These are phyloP conservation scores for Pythium aquatile DNA, from an alignment of 352 stramenopile species.

Conservation along the genomic window DNA sequence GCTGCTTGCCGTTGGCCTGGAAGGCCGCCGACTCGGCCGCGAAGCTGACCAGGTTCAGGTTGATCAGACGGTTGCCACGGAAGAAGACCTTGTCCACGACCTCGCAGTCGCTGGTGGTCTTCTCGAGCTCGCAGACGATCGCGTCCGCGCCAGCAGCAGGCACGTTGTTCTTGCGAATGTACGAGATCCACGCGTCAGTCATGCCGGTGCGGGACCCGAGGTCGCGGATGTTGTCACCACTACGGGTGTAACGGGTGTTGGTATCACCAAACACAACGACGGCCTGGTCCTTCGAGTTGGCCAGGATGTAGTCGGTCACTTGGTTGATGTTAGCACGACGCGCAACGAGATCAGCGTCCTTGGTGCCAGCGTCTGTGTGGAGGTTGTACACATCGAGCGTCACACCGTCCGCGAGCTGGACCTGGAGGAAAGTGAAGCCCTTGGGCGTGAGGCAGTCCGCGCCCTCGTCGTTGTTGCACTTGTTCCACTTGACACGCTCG, in stretches of 20 bases:
- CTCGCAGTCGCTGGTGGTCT: constrained; percentile 44
- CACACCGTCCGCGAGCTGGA: constrained; percentile 44
- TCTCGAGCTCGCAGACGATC: constrained; percentile 33
- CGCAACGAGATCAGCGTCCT: constrained; percentile 31
- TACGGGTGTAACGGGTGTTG: constrained; percentile 53
- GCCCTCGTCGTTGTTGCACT: constrained; percentile 44
- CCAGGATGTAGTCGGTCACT: constrained; percentile 39
- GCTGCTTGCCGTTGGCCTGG: constrained; percentile 29
- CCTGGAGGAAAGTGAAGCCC: constrained; percentile 44
- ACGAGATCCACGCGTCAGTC: constrained; percentile 46
- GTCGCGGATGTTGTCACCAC: constrained; percentile 40
- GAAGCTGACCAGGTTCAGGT: constrained; percentile 36
- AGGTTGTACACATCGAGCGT: constrained; percentile 53
- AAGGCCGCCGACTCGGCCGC: constrained; percentile 45
- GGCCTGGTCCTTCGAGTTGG: constrained; percentile 44
- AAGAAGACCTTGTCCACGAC: constrained; percentile 67
- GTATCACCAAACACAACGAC: constrained; percentile 57
- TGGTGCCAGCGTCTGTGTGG: constrained; percentile 40
- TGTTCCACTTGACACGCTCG: constrained; percentile 43
- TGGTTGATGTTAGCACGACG: constrained; percentile 44
- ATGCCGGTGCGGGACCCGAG: constrained; percentile 30
- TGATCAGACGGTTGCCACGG: constrained; percentile 32
- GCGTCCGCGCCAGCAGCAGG: constrained; percentile 37
- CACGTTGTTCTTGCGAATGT: constrained; percentile 31
- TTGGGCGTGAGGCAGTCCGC: constrained; percentile 58